Base-by-base conservation (phyloP, 2,329 filamentous ascomycete species). In the Penicillium psychrosexuale region DNA sequence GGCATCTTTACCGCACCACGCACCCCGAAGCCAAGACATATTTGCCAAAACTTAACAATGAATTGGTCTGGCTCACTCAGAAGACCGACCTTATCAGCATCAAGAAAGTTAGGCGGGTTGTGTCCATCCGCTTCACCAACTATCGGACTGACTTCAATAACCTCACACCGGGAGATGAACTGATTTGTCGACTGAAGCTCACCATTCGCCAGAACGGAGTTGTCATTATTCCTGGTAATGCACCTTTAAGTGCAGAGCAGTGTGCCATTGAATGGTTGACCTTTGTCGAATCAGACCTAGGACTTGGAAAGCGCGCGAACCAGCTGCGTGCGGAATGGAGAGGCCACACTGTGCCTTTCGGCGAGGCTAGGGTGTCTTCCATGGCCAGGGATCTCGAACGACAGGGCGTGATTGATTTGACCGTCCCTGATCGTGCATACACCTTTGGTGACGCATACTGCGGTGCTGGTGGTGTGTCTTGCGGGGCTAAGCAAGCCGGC, bases 401-500 rank as follows among this genome's bases (percentile, higher is more conserved):
- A 7, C 28, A 34, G 15, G 47, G 38, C 11, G 33, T 68, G 3
- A 51, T 69, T 33, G 66, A 67, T 51, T 60, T 69, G 6, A 62
- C 62, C 3, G 43, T 19, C 1, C 33, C 58, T 28, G 36, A 37
- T 13, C 59, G 64, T 4, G 77, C 75, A 37, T 90, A 90, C 57
- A 88, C 84, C 0, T 83, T 87, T 24, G 87, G 84, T 1, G 90
- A 94, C 65, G 79, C 82, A 0, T 94, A 90, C 59, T 88, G 84
- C 33, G 89, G 90, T 1, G 87, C 82, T 1, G 89, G 90, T 0
- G 90, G 90, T 5, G 82, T 84, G 1, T 88, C 88, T 0, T 75
- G 81, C 2, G 90, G 88, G 0, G 88, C 88, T 0, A 54, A 66
- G 12, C 66, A 74, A 46, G 82, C 82, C 0, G 88, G 88, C 0